phyloP scores from a whole-genome alignment of 805 yeast genomes.

The Naumovozyma castellii region DNA sequence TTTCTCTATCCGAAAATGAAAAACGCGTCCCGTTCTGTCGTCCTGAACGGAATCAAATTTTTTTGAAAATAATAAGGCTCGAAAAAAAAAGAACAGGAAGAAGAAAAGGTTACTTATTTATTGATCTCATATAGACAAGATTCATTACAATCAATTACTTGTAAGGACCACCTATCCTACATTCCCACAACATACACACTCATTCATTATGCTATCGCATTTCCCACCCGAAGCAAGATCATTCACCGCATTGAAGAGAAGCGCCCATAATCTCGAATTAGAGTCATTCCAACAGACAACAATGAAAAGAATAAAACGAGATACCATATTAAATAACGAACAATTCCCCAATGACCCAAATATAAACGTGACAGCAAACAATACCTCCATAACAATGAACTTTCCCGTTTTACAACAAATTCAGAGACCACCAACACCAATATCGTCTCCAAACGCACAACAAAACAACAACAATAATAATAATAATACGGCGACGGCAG shows the following conservation, averaged over 20 bases:
- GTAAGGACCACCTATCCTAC: too few relatives aligned
- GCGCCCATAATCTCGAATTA: not conserved
- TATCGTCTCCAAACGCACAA: conserved; percentile 1
- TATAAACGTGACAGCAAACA: not conserved
- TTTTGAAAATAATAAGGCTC: too few relatives aligned
- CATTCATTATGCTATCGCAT: not conserved
- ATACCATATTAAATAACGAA: not conserved
- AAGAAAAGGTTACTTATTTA: too few relatives aligned
- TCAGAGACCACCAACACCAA: conserved; percentile 1
- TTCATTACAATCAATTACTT: too few relatives aligned
- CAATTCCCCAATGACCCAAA: not conserved
- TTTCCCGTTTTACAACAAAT: conserved; percentile 1
- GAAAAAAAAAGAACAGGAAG: too few relatives aligned
- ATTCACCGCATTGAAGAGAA: not conserved
- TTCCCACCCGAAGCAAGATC: not conserved
- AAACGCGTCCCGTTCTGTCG: too few relatives aligned
- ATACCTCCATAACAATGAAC: not conserved
- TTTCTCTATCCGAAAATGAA: too few relatives aligned
- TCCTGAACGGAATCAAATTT: too few relatives aligned
- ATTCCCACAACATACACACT: not conserved
- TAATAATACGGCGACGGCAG: not conserved
- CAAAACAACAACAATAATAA: not conserved
- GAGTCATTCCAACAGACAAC: not conserved
- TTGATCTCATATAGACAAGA: too few relatives aligned
- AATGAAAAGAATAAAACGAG: not conserved